Evolutionary conservation across 2,329 filamentous ascomycete species (phyloP).

Genomic region (Gaeumannomyces sp.): DNA sequence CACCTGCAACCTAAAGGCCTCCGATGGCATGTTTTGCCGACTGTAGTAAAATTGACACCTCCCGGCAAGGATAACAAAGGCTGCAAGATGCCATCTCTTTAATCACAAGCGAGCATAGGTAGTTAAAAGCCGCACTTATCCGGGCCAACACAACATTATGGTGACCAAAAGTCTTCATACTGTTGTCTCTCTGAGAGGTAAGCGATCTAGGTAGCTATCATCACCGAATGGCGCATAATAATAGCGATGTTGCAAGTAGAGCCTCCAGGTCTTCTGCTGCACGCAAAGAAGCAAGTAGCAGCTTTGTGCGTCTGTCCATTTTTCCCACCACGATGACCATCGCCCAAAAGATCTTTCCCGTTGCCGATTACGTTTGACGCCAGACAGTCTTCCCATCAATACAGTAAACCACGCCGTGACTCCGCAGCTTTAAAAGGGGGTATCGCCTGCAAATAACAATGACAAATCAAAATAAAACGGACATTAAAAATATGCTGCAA

Average conservation of each 20-base stretch:
- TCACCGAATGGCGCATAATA: background rate
- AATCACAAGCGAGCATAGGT: too few relatives aligned
- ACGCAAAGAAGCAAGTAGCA: background rate
- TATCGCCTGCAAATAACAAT: background rate
- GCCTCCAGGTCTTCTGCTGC: background rate
- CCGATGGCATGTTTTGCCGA: too few relatives aligned
- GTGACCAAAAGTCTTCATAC: background rate
- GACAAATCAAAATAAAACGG: background rate
- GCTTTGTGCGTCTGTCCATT: background rate
- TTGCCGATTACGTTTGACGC: background rate
- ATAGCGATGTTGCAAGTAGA: background rate
- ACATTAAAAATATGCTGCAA: background rate
- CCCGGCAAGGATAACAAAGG: too few relatives aligned
- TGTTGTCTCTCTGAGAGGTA: background rate
- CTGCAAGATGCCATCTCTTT: too few relatives aligned
- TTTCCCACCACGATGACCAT: background rate
- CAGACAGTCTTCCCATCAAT: background rate
- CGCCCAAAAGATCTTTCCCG: background rate
- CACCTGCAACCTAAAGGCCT: too few relatives aligned
- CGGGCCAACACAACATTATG: background rate
- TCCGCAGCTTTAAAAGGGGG: background rate
- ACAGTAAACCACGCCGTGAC: background rate
- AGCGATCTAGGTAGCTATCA: background rate
- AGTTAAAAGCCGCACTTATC: too few relatives aligned
- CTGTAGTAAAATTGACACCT: too few relatives aligned